These are phyloP conservation scores for Sclerotinia sclerotiorum DNA, from an alignment of 2,329 filamentous ascomycete genomes.

Conservation along the genomic window DNA sequence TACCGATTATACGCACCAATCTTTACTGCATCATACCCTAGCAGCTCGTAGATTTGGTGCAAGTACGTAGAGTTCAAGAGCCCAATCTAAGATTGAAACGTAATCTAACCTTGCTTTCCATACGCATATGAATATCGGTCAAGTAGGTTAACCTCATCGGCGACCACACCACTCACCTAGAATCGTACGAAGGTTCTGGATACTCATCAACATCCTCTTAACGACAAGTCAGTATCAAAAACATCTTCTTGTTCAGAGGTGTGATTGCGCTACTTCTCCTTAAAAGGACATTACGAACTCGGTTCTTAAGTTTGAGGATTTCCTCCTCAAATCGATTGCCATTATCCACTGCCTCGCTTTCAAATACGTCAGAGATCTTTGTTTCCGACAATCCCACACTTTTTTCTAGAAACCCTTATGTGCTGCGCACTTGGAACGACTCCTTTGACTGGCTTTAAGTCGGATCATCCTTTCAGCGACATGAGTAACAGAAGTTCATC, in stretches of 20 bases:
- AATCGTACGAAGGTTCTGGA: not conserved
- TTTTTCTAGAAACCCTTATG: slow-evolving; percentile 29
- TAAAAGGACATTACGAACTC: not conserved
- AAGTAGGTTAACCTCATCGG: slow-evolving; percentile 14
- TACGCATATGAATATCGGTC: not conserved
- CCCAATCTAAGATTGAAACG: slow-evolving; percentile 15
- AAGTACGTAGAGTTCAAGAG: slow-evolving; percentile 19
- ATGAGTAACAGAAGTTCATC: slow-evolving; percentile 33
- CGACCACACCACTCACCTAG: not conserved
- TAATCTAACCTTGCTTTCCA: slow-evolving; percentile 1
- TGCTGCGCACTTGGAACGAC: slow-evolving; percentile 30
- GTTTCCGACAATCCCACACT: not conserved
- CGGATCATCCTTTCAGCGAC: slow-evolving; percentile 33
- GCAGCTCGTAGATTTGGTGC: not conserved
- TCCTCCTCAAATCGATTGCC: not conserved
- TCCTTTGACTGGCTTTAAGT: slow-evolving; percentile 36
- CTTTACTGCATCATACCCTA: slow-evolving; percentile 1
- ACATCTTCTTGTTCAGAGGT: not conserved
- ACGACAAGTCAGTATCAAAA: slow-evolving; percentile 4
- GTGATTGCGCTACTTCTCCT: not conserved
- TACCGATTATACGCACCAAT: slow-evolving; percentile 2
- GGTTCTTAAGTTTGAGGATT: not conserved
- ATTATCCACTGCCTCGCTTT: not conserved
- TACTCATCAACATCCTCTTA: not conserved
- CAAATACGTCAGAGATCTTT: not conserved